These are phyloP conservation scores for Sporisorium graminicola DNA, from an alignment of 1,284 basidiomycete genomes.

Conservation along the genomic window DNA sequence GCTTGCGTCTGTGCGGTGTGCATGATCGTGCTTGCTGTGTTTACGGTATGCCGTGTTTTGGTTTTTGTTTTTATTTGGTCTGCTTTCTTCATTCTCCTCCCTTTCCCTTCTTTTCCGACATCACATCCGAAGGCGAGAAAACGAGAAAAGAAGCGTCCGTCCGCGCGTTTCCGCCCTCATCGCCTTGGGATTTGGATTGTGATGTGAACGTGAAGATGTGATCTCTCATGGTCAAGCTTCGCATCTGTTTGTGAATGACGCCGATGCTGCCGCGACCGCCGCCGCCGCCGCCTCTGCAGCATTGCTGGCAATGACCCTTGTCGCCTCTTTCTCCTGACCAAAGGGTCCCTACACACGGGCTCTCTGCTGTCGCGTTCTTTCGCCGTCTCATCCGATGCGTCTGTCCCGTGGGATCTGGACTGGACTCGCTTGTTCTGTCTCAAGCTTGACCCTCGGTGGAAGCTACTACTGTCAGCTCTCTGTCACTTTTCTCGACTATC, in stretches of 20 bases:
- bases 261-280: background rate
- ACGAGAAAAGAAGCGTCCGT: no score
- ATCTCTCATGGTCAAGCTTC: slow-evolving; percentile 5
- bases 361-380: background rate
- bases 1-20: slow-evolving; percentile 21
- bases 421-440: background rate
- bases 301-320: background rate
- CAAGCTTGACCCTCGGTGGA: background rate
- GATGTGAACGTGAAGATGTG: slow-evolving; percentile 7
- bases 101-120: background rate
- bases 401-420: slow-evolving; percentile 1
- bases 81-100: slow-evolving; percentile 5
- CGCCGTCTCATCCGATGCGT: slow-evolving; percentile 4
- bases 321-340: background rate
- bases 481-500: background rate
- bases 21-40: slow-evolving; percentile 5
- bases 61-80: slow-evolving; percentile 22
- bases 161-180: background rate
- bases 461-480: background rate
- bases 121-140: background rate
- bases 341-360: background rate
- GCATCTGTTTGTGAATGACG: background rate
- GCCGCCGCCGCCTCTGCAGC: no score
- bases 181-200: background rate
- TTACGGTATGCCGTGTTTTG: background rate